A percentile compares a stretch with the other conserved stretches of the same genome.
These are phyloP conservation scores for Staphylotrichum tortipilum DNA, from an alignment of 495 filamentous ascomycete genomes.

Conservation along the genomic window DNA sequence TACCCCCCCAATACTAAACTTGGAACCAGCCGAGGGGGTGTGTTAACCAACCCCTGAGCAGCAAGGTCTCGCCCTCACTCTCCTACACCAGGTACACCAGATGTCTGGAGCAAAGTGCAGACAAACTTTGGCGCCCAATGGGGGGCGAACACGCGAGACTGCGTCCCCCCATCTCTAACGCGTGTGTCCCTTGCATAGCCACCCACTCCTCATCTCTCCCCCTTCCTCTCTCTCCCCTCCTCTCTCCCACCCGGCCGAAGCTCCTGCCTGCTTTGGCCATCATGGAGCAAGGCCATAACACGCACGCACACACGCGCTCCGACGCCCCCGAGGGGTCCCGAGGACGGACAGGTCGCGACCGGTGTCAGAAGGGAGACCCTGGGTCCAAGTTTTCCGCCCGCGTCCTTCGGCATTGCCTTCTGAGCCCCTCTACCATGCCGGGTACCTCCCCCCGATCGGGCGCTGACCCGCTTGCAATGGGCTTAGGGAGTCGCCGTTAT, in stretches of 20 bases:
- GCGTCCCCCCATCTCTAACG: background rate
- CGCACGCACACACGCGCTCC: no score
- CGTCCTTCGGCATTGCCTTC: background rate
- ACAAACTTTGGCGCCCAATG: background rate
- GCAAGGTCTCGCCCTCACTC: background rate
- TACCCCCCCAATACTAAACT: background rate
- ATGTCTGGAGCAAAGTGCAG: background rate
- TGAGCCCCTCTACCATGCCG: background rate
- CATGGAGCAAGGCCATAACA: no score
- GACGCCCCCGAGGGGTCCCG: background rate
- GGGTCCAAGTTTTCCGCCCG: background rate
- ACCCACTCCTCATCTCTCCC: background rate
- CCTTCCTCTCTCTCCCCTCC: background rate
- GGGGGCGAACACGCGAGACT: background rate
- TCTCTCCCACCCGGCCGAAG: background rate
- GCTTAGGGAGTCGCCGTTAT: conserved; percentile 1
- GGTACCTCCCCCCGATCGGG: background rate
- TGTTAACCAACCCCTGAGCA: no score
- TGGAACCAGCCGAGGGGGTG: background rate
- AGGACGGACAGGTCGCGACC: background rate
- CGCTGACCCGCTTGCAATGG: background rate
- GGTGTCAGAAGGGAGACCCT: background rate
- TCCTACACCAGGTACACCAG: background rate
- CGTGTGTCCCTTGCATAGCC: background rate
- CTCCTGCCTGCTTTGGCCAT: background rate